Base-by-base conservation (phyloP, 805 yeast genomes). In the Nakazawaea laoshanensis region DNA sequence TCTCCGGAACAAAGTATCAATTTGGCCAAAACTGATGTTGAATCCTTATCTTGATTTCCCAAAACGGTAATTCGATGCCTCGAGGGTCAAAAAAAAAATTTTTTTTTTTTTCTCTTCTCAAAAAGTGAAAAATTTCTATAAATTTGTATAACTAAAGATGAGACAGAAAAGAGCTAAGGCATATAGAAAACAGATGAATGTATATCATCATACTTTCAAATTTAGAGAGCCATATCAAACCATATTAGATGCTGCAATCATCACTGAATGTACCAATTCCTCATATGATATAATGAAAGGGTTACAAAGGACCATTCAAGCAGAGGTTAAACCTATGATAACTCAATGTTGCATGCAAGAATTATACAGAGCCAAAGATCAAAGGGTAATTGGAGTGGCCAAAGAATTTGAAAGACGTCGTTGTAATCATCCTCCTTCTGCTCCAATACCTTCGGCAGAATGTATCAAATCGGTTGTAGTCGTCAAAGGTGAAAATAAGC, bases 81-180 rank as follows among this genome's bases (percentile, higher is more conserved):
- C n/a, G n/a, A n/a, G n/a, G n/a, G n/a, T 10, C 7, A 24, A 24
- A 24, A 24, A 24, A 24, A 26, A 13, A 13, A 5, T 12, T 20
- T 20, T 20, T 20, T 20, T 11, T 20, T 20, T 20, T 20, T 20
- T 20, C 11, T 20, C 11, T 8, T 20, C 23, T 20, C 11, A 7
- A 17, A 7, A 16, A 27, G 18, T n/a, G n/a, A 17, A 27, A 17
- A 17, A 11, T 27, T 27, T 16, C n/a, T 26, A 13, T 8, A 13
- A 14, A 15, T n/a, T n/a, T 17, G n/a, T 15, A 7, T 11, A 10
- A 15, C 7, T 9, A 31, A 55, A 39, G 21, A 89, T 89, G 98
- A 86, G 94, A 67, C 96, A 89, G 61, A 89, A 88, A 58, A 71
- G 98, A 59, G 95, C 96, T 33, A 89, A 89, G 57, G 67, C 92